Base-by-base conservation (phyloP, 192 early-diverging fungal species). In the Coemansia sp. region DNA sequence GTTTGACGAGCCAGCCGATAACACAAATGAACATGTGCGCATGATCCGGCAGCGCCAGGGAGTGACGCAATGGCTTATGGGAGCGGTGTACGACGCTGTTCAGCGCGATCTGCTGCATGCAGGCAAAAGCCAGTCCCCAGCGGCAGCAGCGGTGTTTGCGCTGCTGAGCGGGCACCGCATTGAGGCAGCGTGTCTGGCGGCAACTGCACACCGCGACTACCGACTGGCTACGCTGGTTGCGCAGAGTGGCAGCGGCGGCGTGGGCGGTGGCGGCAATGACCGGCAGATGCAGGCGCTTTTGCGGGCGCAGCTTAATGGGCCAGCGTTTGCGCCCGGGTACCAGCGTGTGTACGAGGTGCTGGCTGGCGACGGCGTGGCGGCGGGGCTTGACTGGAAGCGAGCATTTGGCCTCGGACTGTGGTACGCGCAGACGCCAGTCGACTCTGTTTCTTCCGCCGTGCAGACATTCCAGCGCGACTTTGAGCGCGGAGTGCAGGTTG, bases 191-290 rank as follows among this genome's bases (percentile, higher is more conserved):
- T 83, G 87, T 22, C 50, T 82, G 44, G 82, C 78, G 8, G 89
- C 92, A 2, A 80, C 92, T 0, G 70, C 82, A 46, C 80, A 81
- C 31, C 70, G 83, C 19, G 84, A 94, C 70, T 86, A 87, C 59
- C 83, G 86, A 2, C 81, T 95, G 28, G 90, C 94, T 0, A 92
- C 89, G 6, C 72, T 95, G 26, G 54, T 97, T 22, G 65, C 89
- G 5, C 95, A 95, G 69, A 56, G 68, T 17, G 73, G 78, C 19
- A 59, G 54, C 1, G 78, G 78, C 25, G 68, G 47, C 0, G 66
- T 89, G 2, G 85, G 78, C 59, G 91, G 83, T 12, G 85, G 78
- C 20, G 87, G 86, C 61, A 81, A 66, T 48, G 55, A 70, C 63
- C 10, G 42, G 61, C 63, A 79, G 52, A 57, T 74, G 38, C 71